Base-by-base conservation (phyloP, 768 basidiomycete genomes). In the Amanita inopinata region DNA sequence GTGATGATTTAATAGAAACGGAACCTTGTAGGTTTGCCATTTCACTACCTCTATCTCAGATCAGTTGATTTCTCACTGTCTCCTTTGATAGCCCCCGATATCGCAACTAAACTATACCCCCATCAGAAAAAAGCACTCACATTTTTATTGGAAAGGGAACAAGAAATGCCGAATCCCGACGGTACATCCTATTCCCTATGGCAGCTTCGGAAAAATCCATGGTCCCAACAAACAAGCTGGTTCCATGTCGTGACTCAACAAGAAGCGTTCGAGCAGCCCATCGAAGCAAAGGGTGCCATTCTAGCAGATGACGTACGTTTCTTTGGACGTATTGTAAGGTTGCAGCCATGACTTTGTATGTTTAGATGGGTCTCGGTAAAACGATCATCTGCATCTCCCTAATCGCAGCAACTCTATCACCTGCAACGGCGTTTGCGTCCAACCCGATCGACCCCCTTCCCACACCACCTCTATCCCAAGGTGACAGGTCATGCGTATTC, bases 121-220 rank as follows among this genome's bases (percentile, higher is more conserved):
- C 96, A 99, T 69, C 96, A 99, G 65, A 94, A 92, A 65, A 94
- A 94, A 61, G 96, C 94, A 17, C 70, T 99, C 14, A 91, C 94
- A 1, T 99, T 99, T 62, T 68, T 99, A 38, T 70, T 97, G 14
- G 89, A 96, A 55, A 76, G 96, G 57, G 81, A 86, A 59, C 72
- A 78, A 48, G 86, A 89, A 61, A 70, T 64, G 47, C 57, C 62
- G 24, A 67, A 69, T 27, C 52, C 62, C 33, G 71, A 76, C 61
- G 86, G 83, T 51, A 72, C 62, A 47, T 75, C 71, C 52, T 78
- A 80, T 10, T 81, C 84, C 5, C 59, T 90, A 30, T 90, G 86
- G 85, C 79, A 84, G 48, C 53, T 57, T 43, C 64, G 76, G 35
- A 51, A 55, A 34, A 75, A 78, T 49, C 69, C 70, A 18, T 53